Evolutionary conservation across 108 stramenopile genomes (phyloP), one percentile per base, ranked within the genome.

Genomic region (Skeletonema menzelii): DNA sequence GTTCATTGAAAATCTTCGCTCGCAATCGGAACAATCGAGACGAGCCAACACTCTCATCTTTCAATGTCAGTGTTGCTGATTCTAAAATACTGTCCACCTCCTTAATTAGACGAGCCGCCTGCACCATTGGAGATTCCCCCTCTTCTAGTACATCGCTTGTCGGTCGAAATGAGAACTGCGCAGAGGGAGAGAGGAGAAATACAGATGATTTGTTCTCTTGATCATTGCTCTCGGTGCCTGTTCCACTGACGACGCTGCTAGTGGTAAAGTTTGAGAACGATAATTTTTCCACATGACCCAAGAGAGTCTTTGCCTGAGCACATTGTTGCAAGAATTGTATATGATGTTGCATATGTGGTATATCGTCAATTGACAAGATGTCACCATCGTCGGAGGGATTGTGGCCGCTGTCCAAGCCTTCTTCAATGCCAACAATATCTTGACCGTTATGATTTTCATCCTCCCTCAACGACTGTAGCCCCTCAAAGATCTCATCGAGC

Each of bases 1-100:
- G 55, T 70, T 80, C 68, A 35, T 79, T 32, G 11, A 70, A 20
- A n/a, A 79, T 73, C 58, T 38, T 28, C n/a, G 31, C 5, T 57
- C 56, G 73, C 68, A 74, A 69, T 17, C 27, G n/a, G 20, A 22
- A 10, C 46, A 58, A 22, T 10, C 40, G 30, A 7, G 20, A 32
- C 0, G 28, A 17, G 26, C 8, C 27, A 38, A 6, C 67, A 20
- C 49, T 22, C 13, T 67, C 63, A 11, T 57, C 19, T 8, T 65
- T 26, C 56, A 24, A 32, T 14, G 20, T 53, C 19, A 27, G 26
- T 28, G 15, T 22, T 31, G 34, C 60, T 1, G 24, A 57, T 2
- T 68, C 71, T 49, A 79, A 47, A 19, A 56, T 30, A 8, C 38
- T 56, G 3, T 73, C 42, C 8, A 57, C 59, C 26, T 34, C n/a